These are phyloP conservation scores for Leccinum longicurvipes DNA, from an alignment of 768 basidiomycete genomes.

Conservation along the genomic window DNA sequence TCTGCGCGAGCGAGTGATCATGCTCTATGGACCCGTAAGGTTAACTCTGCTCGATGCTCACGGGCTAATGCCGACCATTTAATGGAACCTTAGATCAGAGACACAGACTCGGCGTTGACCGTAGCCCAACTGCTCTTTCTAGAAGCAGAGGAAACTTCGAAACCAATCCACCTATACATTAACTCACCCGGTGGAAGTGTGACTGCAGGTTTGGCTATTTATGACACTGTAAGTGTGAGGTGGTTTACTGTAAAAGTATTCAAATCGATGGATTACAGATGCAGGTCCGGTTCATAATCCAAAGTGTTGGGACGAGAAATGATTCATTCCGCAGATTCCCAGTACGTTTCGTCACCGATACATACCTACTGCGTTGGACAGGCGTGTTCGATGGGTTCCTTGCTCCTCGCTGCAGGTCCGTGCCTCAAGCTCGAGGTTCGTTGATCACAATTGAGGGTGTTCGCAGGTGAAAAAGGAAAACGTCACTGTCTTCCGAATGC, in stretches of 20 bases:
- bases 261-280: constrained; percentile 46
- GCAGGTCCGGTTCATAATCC: constrained; percentile 49
- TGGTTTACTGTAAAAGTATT: constrained; percentile 5
- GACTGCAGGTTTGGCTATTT: constrained; percentile 93
- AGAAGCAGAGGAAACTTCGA: constrained; percentile 91
- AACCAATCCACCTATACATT: constrained; percentile 95
- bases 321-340: constrained; percentile 24
- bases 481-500: constrained; percentile 90
- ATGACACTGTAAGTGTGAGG: constrained; percentile 76
- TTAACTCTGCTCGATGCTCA: constrained; percentile 6
- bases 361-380: constrained; percentile 96
- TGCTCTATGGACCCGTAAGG: constrained; percentile 88
- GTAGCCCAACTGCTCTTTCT: constrained; percentile 93
- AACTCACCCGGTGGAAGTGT: constrained; percentile 97
- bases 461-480: constrained; percentile 75
- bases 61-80: constrained; percentile 9
- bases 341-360: constrained; percentile 93
- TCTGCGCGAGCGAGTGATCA: constrained; percentile 90
- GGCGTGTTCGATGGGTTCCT: constrained; percentile 94
- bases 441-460: constrained; percentile 11
- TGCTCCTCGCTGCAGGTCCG: constrained; percentile 80
- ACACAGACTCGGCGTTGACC: constrained; percentile 81
- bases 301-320: constrained; percentile 9
- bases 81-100: constrained; percentile 63
- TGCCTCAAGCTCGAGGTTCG: constrained; percentile 8